Evolutionary conservation across 1,139 yeast genomes (phyloP), one percentile per base, ranked within the genome.

Genomic region (Kazachstania sp.): DNA sequence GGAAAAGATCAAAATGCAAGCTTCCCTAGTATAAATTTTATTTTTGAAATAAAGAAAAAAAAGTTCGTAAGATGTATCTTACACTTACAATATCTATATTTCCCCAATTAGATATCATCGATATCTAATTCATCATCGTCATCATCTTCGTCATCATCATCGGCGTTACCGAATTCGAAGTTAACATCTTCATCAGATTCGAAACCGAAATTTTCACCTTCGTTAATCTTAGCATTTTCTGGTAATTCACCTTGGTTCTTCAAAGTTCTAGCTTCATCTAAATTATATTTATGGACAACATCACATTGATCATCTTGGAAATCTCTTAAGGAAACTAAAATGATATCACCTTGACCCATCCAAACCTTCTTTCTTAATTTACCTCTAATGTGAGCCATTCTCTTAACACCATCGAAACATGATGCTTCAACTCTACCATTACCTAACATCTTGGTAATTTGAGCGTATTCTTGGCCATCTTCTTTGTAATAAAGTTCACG

Each of bases 301-400:
- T 94, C 99, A 74, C 97, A 94, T 69, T 86, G 95, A 56, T 87
- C 96, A 65, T 92, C 97, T 71, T 94, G 97, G 81, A 92, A 94
- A 65, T 94, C 99, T 77, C 99, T 87, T 64, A 94, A 79, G 6
- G 97, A 88, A 43, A 92, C 92, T 64, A 94, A 75, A 58, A 94
- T 88, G 60, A 94, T 94, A 67, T 94, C 99, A 72, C 98, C 98
- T 71, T 88, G 97, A 41, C 87, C 86, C 87, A 94, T 90, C 99
- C 99, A 94, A 53, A 90, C 97, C 80, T 92, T 92, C 83, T 94
- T 94, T 78, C 99, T 86, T 74, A 94, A 79, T 70, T 94, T 94
- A 60, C 99, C 99, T 77, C 99, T 86, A 64, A 94, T 94, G 67
- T 92, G 98, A 18, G 95, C 97, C 79, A 87, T 79, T 74, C 99